Conservation (phyloP, 192 early-diverging fungal species). For the Podila verticillata region DNA sequence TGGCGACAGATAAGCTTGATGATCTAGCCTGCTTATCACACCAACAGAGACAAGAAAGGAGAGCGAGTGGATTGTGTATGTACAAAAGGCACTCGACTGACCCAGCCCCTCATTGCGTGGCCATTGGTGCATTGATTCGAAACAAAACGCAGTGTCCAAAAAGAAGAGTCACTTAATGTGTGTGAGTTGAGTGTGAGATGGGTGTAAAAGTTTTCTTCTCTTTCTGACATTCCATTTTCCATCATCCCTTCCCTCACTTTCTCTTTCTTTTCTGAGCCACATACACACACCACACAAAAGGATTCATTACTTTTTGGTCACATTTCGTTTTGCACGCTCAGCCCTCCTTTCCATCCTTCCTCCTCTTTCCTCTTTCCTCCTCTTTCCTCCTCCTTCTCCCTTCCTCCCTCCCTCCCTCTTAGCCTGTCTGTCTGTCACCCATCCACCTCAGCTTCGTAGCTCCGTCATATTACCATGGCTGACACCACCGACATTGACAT, state of each 20-base stretch:
- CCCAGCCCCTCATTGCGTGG: too few species aligned
- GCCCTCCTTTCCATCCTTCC: background rate
- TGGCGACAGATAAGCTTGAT: too few species aligned
- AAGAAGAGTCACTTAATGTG: background rate
- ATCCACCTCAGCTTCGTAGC: background rate
- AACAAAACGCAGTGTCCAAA: background rate
- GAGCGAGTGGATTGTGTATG: background rate
- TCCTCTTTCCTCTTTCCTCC: background rate
- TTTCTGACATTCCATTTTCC: background rate
- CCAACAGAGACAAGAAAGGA: too few species aligned
- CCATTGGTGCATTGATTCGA: too few species aligned
- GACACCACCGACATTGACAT: conserved; percentile 75
- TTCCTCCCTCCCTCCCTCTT: background rate
- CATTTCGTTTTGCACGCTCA: background rate
- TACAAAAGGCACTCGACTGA: background rate
- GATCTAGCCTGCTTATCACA: too few species aligned
- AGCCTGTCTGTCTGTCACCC: background rate
- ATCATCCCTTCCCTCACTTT: background rate
- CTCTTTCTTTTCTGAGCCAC: background rate
- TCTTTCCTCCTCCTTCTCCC: background rate
- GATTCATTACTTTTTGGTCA: background rate
- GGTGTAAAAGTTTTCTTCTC: background rate
- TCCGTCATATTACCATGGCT: conserved; percentile 50
- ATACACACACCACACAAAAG: background rate
- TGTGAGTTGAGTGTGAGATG: background rate